Evolutionary conservation across 2,329 filamentous ascomycete species (phyloP).

Genomic region (Elsinoe arachidis): DNA sequence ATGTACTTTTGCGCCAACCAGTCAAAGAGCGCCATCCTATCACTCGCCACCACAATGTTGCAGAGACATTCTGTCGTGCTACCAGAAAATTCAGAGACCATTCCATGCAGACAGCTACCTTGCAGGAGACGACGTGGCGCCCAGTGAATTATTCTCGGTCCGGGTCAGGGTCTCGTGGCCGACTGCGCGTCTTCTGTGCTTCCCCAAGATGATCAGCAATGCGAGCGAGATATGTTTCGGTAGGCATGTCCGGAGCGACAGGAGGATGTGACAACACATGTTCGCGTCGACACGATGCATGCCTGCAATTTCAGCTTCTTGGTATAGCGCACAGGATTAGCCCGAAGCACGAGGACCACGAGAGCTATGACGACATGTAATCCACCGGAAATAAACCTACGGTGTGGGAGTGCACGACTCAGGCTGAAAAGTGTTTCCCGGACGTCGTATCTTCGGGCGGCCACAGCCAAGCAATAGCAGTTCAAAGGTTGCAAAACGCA

Average conservation of each 20-base stretch:
- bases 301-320: background rate
- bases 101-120: background rate
- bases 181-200: background rate
- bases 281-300: background rate
- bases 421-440: conserved; percentile 1
- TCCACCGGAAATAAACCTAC: background rate
- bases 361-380: conserved; percentile 6
- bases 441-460: background rate
- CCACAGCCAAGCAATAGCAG: conserved; percentile 1
- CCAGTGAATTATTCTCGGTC: background rate
- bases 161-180: background rate
- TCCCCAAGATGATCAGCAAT: background rate
- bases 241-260: background rate
- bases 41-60: conserved; percentile 1
- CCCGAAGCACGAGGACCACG: background rate
- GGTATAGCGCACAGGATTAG: background rate
- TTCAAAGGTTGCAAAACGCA: background rate
- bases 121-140: background rate
- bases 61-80: background rate
- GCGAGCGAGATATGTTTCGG: background rate
- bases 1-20: background rate
- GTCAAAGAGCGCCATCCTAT: background rate
- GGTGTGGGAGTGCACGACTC: background rate
- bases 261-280: background rate
- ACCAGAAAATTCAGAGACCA: background rate